phyloP scores from a whole-genome alignment of 2,329 filamentous ascomycete genomes.

The Colletotrichum sp. region DNA sequence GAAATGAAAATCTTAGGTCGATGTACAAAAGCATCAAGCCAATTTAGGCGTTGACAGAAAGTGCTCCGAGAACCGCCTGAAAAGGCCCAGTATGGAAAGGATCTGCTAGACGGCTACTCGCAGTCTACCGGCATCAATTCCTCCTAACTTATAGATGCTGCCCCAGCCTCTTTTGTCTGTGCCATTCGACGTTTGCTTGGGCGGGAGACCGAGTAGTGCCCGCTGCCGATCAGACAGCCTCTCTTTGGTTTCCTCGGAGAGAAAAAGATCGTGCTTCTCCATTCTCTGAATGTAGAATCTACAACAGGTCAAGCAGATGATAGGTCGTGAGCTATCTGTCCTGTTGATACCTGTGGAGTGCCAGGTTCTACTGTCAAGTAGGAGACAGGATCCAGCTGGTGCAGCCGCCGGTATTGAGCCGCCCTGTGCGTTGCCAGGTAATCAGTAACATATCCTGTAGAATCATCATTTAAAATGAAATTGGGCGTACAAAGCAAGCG shows the following conservation, averaged over 20 bases:
- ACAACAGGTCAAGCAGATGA: background rate
- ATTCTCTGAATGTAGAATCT: background rate
- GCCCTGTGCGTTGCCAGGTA: background rate
- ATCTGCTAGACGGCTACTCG: background rate
- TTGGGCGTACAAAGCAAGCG: background rate
- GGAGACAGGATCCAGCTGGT: background rate
- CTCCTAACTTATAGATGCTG: background rate
- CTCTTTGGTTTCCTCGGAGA: background rate
- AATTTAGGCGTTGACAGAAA: background rate
- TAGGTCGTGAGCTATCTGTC: background rate
- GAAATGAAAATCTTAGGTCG: background rate
- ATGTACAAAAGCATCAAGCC: background rate
- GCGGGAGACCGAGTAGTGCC: background rate
- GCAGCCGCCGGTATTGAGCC: background rate
- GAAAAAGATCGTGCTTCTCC: background rate
- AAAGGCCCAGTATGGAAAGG: background rate
- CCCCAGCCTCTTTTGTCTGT: background rate
- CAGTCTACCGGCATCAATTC: background rate
- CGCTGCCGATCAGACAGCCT: background rate
- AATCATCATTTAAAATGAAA: background rate
- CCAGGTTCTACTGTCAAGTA: background rate
- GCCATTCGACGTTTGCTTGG: background rate
- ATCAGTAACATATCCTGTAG: background rate
- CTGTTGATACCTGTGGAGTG: constrained; percentile 4
- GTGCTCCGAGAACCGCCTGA: background rate